phyloP scores from a whole-genome alignment of 2,329 filamentous ascomycete genomes.

The Botrytis sinoallii region DNA sequence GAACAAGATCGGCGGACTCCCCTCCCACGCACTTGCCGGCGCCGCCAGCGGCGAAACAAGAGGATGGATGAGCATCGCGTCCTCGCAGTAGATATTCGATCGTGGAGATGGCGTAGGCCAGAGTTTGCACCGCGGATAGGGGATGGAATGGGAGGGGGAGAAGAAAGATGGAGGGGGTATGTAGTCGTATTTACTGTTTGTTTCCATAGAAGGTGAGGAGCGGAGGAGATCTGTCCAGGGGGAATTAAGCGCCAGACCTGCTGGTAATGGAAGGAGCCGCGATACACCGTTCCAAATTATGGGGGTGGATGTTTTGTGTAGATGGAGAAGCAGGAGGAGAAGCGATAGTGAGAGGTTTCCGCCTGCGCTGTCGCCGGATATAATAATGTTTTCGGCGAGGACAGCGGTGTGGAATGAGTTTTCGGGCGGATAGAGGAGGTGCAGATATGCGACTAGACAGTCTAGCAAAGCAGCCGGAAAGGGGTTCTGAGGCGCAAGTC shows the following conservation, averaged over 20 bases:
- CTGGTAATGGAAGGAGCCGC: conserved; percentile 60
- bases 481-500: conserved; percentile 69
- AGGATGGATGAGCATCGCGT: conserved; percentile 59
- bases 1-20: conserved; percentile 64
- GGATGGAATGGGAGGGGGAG: conserved; percentile 37
- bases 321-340: conserved; percentile 64
- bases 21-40: conserved; percentile 51
- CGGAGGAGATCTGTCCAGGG: conserved; percentile 72
- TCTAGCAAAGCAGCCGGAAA: conserved; percentile 75
- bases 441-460: conserved; percentile 68
- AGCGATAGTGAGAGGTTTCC: conserved; percentile 67
- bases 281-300: conserved; percentile 56
- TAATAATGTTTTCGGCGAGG: conserved; percentile 61
- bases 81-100: conserved; percentile 52
- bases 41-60: conserved; percentile 62
- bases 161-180: conserved; percentile 50
- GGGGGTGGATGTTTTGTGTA: conserved; percentile 56
- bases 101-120: conserved; percentile 59
- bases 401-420: conserved; percentile 57
- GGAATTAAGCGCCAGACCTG: conserved; percentile 58
- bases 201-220: conserved; percentile 53
- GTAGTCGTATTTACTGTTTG: conserved; percentile 60
- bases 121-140: conserved; percentile 48
- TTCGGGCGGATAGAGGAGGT: conserved; percentile 45
- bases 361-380: conserved; percentile 71